Percentiles rank a stretch among this genome's conserved stretches.
phyloP scores from a whole-genome alignment of 2,329 filamentous ascomycete species.

The Epichloe elymi region DNA sequence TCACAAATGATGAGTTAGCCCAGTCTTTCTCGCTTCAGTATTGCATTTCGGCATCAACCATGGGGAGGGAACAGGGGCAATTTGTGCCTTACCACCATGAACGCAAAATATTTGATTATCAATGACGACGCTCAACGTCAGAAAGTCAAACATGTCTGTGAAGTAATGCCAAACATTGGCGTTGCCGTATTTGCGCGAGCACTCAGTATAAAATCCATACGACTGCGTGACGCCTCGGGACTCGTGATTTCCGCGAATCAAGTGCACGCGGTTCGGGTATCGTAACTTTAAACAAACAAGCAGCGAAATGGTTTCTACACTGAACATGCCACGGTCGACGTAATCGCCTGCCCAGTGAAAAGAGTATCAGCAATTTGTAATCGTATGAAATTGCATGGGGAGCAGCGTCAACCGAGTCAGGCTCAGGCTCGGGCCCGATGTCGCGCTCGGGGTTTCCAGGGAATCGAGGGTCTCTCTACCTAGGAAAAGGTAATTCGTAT shows the following conservation, averaged over 20 bases:
- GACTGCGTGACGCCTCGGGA: slow-evolving; percentile 95
- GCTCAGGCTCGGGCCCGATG: neutral
- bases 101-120: slow-evolving; percentile 99
- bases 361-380: neutral
- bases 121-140: slow-evolving; percentile 93
- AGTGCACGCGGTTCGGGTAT: slow-evolving; percentile 88
- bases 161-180: slow-evolving; percentile 99
- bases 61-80: too few relatives aligned
- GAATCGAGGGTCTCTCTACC: slow-evolving; percentile 36
- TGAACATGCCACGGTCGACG: slow-evolving; percentile 96
- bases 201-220: slow-evolving; percentile 98
- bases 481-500: slow-evolving; percentile 96
- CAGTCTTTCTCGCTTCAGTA: neutral
- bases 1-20: too few relatives aligned
- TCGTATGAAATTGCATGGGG: neutral
- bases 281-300: slow-evolving; percentile 94
- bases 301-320: slow-evolving; percentile 95
- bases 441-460: neutral
- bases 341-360: slow-evolving; percentile 59
- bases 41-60: neutral
- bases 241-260: slow-evolving; percentile 97
- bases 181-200: slow-evolving; percentile 94
- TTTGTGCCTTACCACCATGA: slow-evolving; percentile 54
- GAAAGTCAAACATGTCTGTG: slow-evolving; percentile 98
- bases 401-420: neutral